Percentiles rank a stretch among this genome's conserved stretches.
Evolutionary conservation across 179 eudicot species (phyloP).

Genomic region (Gypsophila paniculata): DNA sequence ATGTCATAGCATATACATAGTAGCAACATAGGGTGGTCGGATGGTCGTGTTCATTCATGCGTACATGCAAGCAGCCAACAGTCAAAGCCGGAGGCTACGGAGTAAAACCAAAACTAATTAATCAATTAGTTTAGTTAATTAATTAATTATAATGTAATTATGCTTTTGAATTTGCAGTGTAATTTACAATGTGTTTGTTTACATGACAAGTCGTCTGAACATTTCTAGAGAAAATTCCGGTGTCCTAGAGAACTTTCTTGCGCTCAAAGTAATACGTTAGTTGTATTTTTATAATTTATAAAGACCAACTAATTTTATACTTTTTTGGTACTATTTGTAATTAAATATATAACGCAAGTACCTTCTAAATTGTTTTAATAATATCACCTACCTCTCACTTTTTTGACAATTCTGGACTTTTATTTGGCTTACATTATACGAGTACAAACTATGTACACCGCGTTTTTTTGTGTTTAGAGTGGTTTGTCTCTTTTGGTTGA

Average conservation of each 20-base stretch:
- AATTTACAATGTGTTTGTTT: neutral
- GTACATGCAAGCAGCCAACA: conserved; percentile 22
- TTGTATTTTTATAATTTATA: conserved; percentile 15
- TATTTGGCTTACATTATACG: conserved; percentile 7
- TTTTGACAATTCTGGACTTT: conserved; percentile 24
- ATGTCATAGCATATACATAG: neutral
- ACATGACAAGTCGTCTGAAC: conserved; percentile 10
- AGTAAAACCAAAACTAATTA: conserved; percentile 6
- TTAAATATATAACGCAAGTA: conserved; percentile 9
- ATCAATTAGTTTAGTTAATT: neutral
- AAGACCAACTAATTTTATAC: conserved; percentile 4
- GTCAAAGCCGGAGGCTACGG: conserved; percentile 34
- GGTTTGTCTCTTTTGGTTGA: conserved; percentile 12
- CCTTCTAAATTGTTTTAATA: neutral
- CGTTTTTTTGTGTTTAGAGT: conserved; percentile 13
- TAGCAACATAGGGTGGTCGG: conserved; percentile 15
- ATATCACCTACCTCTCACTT: conserved; percentile 24
- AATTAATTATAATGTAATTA: neutral
- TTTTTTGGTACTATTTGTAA: conserved; percentile 2
- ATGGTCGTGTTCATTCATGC: conserved; percentile 21
- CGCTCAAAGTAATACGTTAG: conserved; percentile 21
- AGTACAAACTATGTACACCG: conserved; percentile 9
- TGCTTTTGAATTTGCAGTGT: neutral
- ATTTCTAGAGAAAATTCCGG: conserved; percentile 19
- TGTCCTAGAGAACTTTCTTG: conserved; percentile 23